Evolutionary conservation across 495 filamentous ascomycete genomes (phyloP), one percentile per base, ranked within the genome.

Genomic region (Talaromyces adpressus): DNA sequence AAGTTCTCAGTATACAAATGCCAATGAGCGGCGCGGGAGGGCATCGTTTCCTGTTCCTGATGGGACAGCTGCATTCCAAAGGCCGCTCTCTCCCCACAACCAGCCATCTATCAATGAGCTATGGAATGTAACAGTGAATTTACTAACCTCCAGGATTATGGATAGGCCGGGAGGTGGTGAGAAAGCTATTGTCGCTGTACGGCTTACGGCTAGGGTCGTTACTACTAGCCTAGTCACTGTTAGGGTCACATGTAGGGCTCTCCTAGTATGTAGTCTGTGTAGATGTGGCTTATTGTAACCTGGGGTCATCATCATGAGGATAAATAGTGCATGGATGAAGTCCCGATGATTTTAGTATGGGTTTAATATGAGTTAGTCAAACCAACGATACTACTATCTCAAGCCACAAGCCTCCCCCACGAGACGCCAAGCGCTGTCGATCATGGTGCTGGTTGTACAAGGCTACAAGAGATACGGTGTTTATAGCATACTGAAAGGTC

Each of bases 121-220:
- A 25, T 61, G 59, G 59, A 61, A 61, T 61, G 59, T 61, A 61
- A 61, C 34, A 9, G 27, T 25, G 16, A 56, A 27, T n/a, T 56
- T 30, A 22, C 52, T 56, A 56, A n/a, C 52, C 18, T 56, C 52
- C 27, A 29, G 27, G 16, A 56, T 56, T 56, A 56, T 29, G 22
- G 11, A 7, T 14, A 22, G 8, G 14, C 23, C 4, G 20, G 27
- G 22, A 56, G 18, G 18, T 49, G n/a, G 22, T 23, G 36, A 22
- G n/a, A 9, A 22, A 59, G 27, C 12, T 22, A 59, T 29, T 34
- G 4, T 36, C 57, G 32, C 18, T 12, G 20, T 29, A 34, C 16
- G 32, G 57, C 30, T 14, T 22, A 36, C 57, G 30, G n/a, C 29
- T 14, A 36, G 29, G 8, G 8, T 36, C 12, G 30, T n/a, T 22